A percentile compares a stretch with the other conserved stretches of the same genome.
Evolutionary conservation across 371 early-diverging fungal species (phyloP).

Genomic region (Mucor velutinosus): DNA sequence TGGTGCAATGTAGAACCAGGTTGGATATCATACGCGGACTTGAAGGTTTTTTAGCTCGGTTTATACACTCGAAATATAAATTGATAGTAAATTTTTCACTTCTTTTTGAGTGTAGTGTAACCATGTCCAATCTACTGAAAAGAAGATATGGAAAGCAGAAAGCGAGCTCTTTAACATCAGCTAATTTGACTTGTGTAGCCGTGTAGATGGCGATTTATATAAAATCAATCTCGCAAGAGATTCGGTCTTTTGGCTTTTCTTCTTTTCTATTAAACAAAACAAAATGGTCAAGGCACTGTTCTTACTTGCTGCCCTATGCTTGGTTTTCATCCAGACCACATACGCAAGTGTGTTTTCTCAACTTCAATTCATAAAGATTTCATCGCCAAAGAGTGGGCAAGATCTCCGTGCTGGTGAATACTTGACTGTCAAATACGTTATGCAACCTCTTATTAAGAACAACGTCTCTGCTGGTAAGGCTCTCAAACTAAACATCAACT

Average conservation of each 20-base stretch:
- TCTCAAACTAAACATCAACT: slow-evolving; percentile 19
- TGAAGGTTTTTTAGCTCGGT: not conserved
- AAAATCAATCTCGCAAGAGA: not conserved
- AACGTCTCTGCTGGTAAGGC: slow-evolving; percentile 25
- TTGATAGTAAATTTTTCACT: not conserved
- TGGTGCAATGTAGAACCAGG: slow-evolving; percentile 7
- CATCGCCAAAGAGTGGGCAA: slow-evolving; percentile 37
- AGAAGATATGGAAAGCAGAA: slow-evolving; percentile 16
- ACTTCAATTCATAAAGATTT: slow-evolving; percentile 51
- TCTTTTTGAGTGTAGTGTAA: not conserved
- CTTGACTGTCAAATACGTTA: slow-evolving; percentile 38
- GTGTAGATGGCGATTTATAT: not conserved
- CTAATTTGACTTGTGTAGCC: slow-evolving; percentile 23
- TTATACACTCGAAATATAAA: not conserved
- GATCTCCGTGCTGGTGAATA: slow-evolving; percentile 34
- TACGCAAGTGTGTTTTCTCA: slow-evolving; percentile 45
- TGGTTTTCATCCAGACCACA: slow-evolving; percentile 25
- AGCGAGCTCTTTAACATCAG: slow-evolving; percentile 13
- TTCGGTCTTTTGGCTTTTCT: not conserved
- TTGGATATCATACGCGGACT: slow-evolving; percentile 6
- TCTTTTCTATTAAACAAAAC: not conserved
- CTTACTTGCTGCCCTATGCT: slow-evolving; percentile 16
- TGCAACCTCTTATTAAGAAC: slow-evolving; percentile 42
- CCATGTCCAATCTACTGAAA: slow-evolving; percentile 19
- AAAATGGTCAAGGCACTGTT: slow-evolving; percentile 15